These are phyloP conservation scores for Dioszegia hungarica DNA, from an alignment of 768 basidiomycete genomes.

Conservation along the genomic window DNA sequence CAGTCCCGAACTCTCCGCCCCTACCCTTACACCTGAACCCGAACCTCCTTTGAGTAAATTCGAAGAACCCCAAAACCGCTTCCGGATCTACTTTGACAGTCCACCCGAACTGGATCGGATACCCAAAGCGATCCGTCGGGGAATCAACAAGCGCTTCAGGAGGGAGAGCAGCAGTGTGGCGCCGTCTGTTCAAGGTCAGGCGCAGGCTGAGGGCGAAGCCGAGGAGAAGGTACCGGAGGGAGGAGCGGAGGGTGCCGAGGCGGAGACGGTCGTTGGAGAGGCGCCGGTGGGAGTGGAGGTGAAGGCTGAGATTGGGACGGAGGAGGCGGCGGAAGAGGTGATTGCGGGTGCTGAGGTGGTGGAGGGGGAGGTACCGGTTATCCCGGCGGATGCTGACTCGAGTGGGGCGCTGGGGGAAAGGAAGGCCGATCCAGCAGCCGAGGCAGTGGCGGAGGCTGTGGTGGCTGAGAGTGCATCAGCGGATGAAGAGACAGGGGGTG, in stretches of 20 bases:
- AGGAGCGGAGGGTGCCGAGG: slow-evolving; percentile 4
- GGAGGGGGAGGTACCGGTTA: not conserved
- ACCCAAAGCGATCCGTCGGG: slow-evolving; percentile 27
- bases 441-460: not conserved
- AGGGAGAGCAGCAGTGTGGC: slow-evolving; percentile 35
- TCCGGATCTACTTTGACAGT: slow-evolving; percentile 52
- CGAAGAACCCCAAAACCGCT: slow-evolving; percentile 48
- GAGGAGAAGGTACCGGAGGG: slow-evolving; percentile 3
- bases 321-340: not conserved
- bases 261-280: not conserved
- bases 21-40: not conserved
- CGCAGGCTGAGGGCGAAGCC: not conserved
- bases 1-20: not conserved
- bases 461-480: not conserved
- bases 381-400: not conserved
- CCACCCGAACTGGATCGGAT: slow-evolving; percentile 46
- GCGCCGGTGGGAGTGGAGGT: not conserved
- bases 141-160: slow-evolving; percentile 30
- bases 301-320: slow-evolving; percentile 6
- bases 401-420: not conserved
- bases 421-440: slow-evolving; percentile 5
- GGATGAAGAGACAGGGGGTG: not conserved
- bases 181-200: slow-evolving; percentile 7
- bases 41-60: slow-evolving; percentile 2
- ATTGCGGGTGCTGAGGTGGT: not conserved